Evolutionary conservation across 2,329 filamentous ascomycete species (phyloP).

Genomic region (Aspergillus pseudonomiae): DNA sequence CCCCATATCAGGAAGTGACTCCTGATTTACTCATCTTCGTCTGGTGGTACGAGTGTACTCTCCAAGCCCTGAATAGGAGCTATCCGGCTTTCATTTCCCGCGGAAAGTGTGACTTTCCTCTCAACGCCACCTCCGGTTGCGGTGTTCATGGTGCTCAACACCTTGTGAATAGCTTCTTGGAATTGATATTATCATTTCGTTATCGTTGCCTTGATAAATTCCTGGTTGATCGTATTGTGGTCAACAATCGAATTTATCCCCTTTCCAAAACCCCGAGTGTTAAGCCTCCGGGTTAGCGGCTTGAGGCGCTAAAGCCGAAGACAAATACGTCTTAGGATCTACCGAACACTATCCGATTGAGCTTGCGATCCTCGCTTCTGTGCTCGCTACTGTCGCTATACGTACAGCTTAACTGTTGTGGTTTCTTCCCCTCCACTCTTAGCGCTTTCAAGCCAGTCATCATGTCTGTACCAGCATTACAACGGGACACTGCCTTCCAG

Average conservation of each 20-base stretch:
- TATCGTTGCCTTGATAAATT: neutral
- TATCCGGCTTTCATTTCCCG: neutral
- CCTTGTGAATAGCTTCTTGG: constrained; percentile 1
- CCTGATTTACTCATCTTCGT: neutral
- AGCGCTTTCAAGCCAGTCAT: constrained; percentile 13
- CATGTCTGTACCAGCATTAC: constrained; percentile 49
- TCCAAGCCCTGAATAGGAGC: neutral
- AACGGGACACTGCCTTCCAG: constrained; percentile 49
- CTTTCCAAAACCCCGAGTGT: neutral
- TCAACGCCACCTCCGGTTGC: neutral
- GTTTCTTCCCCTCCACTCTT: constrained; percentile 11
- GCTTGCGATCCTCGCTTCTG: neutral
- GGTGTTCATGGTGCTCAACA: neutral
- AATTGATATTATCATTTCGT: neutral
- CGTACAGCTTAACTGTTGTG: neutral
- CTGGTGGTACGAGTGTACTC: neutral
- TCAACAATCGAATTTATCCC: neutral
- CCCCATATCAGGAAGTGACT: constrained; percentile 8
- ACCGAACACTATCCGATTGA: neutral
- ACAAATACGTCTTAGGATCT: neutral
- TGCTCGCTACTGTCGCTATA: neutral
- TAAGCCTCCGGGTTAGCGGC: neutral
- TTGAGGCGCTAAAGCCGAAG: neutral
- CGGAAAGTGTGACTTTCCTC: neutral
- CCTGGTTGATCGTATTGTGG: neutral